These are phyloP conservation scores for Iberis amara DNA, from an alignment of 441 rosid genomes.

Conservation along the genomic window DNA sequence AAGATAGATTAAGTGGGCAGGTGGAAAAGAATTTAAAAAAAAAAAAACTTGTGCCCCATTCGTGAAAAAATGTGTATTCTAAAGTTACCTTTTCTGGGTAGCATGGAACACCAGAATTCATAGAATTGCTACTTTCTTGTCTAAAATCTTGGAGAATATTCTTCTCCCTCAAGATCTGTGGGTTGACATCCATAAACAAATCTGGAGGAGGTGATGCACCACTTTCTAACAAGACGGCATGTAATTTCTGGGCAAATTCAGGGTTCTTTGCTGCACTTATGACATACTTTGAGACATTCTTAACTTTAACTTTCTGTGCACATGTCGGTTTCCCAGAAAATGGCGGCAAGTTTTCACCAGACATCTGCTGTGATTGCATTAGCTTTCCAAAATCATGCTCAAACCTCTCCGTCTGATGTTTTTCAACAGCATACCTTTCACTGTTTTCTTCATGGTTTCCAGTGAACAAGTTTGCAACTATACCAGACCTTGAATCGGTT, in stretches of 20 bases:
- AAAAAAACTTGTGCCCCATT: constrained; percentile 1
- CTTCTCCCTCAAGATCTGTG: constrained; percentile 39
- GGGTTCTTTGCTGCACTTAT: constrained; percentile 88
- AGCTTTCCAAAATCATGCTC: constrained; percentile 67
- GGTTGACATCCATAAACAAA: constrained; percentile 59
- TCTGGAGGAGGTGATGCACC: constrained; percentile 91
- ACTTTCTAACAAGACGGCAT: constrained; percentile 84
- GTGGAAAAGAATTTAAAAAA: background rate
- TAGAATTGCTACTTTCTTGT: constrained; percentile 31
- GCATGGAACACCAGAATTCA: constrained; percentile 29
- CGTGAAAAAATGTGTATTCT: constrained; percentile 21
- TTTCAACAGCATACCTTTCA: constrained; percentile 38
- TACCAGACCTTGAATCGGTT: constrained; percentile 23
- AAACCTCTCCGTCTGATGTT: constrained; percentile 49
- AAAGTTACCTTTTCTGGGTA: constrained; percentile 33
- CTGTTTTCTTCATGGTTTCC: constrained; percentile 39
- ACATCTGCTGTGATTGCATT: constrained; percentile 40
- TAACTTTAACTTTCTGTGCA: constrained; percentile 74
- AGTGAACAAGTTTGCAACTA: constrained; percentile 18
- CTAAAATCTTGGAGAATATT: constrained; percentile 35
- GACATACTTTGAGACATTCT: constrained; percentile 81
- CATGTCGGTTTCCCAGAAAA: constrained; percentile 45
- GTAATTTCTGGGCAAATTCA: constrained; percentile 86
- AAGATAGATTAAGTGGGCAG: constrained; percentile 26
- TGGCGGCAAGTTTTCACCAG: constrained; percentile 40